Evolutionary conservation across 306 rosid species (phyloP).

Genomic region (Fagus sylvatica): DNA sequence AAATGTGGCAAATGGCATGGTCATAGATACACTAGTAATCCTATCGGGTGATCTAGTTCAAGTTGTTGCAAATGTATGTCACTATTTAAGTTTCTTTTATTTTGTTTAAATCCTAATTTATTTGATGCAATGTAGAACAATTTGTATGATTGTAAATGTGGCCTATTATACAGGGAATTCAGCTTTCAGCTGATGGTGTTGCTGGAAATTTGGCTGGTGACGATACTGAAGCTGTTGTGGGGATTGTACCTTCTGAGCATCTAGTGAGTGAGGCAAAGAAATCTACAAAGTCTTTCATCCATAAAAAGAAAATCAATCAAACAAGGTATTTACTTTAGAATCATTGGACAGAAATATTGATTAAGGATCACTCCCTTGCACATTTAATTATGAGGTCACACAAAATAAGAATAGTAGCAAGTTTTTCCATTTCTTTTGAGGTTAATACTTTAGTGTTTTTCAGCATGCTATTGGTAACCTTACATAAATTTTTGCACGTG

Average conservation of each 20-base stretch:
- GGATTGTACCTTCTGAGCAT: slow-evolving; percentile 32
- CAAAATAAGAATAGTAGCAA: not conserved
- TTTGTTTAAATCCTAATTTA: slow-evolving; percentile 5
- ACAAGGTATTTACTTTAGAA: slow-evolving; percentile 50
- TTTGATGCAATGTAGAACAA: slow-evolving; percentile 12
- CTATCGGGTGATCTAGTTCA: slow-evolving; percentile 72
- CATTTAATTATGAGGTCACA: not conserved
- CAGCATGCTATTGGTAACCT: no score
- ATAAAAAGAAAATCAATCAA: slow-evolving; percentile 35
- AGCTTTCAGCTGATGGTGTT: slow-evolving; percentile 55
- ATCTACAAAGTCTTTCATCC: slow-evolving; percentile 27
- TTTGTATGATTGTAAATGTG: slow-evolving; percentile 18
- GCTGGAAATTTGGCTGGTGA: slow-evolving; percentile 46
- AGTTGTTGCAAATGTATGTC: slow-evolving; percentile 74
- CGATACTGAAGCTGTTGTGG: slow-evolving; percentile 41
- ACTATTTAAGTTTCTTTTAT: slow-evolving; percentile 4
- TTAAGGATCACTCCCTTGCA: slow-evolving; percentile 16
- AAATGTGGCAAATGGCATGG: slow-evolving; percentile 48
- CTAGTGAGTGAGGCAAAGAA: slow-evolving; percentile 30
- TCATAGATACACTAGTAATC: slow-evolving; percentile 70
- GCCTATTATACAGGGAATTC: slow-evolving; percentile 52
- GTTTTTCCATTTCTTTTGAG: no score
- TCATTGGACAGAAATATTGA: slow-evolving; percentile 15
- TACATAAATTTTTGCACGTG: not conserved
- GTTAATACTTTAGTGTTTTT: no score